Percentiles rank a stretch among this genome's conserved stretches.
Evolutionary conservation across 352 stramenopile genomes (phyloP).

Genomic region (Saprolegnia diclina): DNA sequence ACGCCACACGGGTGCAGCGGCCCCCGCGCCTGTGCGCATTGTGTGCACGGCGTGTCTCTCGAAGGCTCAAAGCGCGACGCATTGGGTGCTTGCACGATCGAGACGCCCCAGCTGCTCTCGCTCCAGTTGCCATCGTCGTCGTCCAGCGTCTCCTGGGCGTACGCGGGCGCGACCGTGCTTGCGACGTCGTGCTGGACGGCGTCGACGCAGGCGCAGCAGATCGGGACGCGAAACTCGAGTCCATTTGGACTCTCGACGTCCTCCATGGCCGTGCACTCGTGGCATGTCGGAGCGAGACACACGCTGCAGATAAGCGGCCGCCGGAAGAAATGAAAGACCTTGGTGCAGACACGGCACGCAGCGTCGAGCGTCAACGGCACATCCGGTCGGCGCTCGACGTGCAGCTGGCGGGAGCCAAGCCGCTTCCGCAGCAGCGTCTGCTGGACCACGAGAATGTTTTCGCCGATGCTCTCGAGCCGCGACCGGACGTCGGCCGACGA

Average conservation of each 20-base stretch:
- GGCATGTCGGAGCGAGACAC: constrained; percentile 5
- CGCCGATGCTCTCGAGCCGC: constrained; percentile 17
- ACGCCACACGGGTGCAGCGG: neutral
- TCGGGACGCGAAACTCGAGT: constrained; percentile 14
- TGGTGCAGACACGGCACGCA: constrained; percentile 12
- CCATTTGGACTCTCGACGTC: constrained; percentile 8
- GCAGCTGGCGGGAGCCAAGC: neutral
- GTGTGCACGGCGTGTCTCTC: neutral
- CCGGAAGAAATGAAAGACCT: constrained; percentile 16
- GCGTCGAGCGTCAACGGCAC: neutral
- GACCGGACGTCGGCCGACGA: constrained; percentile 7
- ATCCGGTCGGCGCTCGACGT: neutral
- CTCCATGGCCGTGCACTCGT: constrained; percentile 13
- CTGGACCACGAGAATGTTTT: neutral
- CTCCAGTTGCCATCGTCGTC: constrained; percentile 21
- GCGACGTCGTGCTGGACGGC: neutral
- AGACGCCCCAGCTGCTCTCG: constrained; percentile 19
- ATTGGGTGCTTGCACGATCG: neutral
- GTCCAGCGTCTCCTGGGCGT: neutral
- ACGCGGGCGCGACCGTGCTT: neutral
- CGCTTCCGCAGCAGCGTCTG: constrained; percentile 11
- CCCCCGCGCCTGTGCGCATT: neutral
- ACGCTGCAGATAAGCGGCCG: constrained; percentile 8
- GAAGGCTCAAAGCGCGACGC: neutral
- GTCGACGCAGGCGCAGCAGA: constrained; percentile 20